Conservation (phyloP, 768 basidiomycete species). For the Pisolithus albus region DNA sequence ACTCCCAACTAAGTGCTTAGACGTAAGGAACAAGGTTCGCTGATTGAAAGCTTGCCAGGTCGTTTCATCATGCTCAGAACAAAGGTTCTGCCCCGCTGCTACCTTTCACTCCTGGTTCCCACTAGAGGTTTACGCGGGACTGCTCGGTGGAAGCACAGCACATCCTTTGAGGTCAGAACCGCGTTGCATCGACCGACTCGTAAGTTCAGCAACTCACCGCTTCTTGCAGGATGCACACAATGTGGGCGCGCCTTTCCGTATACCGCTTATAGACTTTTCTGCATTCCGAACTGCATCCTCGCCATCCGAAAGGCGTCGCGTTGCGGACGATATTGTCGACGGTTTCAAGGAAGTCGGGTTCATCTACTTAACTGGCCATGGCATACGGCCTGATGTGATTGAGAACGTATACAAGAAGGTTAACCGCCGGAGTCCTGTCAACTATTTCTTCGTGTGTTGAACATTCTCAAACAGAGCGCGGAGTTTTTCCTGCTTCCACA, state of each 20-base stretch:
- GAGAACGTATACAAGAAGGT: constrained; percentile 63
- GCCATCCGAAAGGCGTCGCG: constrained; percentile 47
- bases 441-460: background rate
- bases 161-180: constrained; percentile 20
- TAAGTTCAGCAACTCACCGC: background rate
- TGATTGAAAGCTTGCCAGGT: background rate
- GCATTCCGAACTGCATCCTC: constrained; percentile 52
- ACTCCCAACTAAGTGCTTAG: too few species aligned
- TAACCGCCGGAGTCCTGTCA: constrained; percentile 8
- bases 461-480: constrained; percentile 46
- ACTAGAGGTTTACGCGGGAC: constrained; percentile 3
- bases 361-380: constrained; percentile 70
- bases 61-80: background rate
- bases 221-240: constrained; percentile 29
- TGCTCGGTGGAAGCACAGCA: constrained; percentile 13
- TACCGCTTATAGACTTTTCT: constrained; percentile 76
- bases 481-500: constrained; percentile 65
- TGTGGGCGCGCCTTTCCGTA: constrained; percentile 42
- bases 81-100: constrained; percentile 7
- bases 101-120: constrained; percentile 11
- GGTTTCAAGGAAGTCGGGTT: constrained; percentile 81
- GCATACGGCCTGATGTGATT: constrained; percentile 53
- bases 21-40: too few species aligned
- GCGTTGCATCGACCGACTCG: background rate
- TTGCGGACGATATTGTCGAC: constrained; percentile 61